Conservation (phyloP, 1,284 basidiomycete species). For the Cutaneotrichosporon cavernicola region DNA sequence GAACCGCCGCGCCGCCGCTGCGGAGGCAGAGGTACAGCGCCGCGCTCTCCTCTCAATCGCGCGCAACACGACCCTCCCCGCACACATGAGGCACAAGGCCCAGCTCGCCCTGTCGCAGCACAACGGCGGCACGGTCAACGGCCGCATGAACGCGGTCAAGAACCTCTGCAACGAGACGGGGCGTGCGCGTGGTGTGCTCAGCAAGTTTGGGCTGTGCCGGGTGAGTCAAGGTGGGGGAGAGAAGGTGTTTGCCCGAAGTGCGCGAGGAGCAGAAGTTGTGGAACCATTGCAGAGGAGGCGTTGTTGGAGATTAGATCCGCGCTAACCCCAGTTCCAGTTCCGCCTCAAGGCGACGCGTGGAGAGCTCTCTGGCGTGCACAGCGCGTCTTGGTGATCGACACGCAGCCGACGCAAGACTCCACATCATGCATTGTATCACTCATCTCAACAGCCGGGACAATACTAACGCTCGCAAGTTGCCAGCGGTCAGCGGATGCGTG, state of each 20-base stretch:
- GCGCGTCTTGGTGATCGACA: constrained; percentile 74
- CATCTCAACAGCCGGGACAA: not conserved
- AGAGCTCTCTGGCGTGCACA: constrained; percentile 79
- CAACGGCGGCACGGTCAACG: constrained; percentile 63
- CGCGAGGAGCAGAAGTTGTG: no score
- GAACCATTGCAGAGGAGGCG: no score
- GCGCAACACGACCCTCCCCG: constrained; percentile 76
- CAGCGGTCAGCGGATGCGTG: no score
- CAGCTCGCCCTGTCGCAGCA: constrained; percentile 90
- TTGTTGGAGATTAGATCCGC: not conserved
- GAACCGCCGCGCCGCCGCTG: constrained; percentile 49
- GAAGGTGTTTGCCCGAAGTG: not conserved
- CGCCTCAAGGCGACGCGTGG: constrained; percentile 73
- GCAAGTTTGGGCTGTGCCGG: constrained; percentile 9
- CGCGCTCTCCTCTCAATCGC: constrained; percentile 87
- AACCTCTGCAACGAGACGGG: constrained; percentile 84
- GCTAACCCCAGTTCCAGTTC: constrained; percentile 72
- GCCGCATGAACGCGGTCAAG: constrained; percentile 75
- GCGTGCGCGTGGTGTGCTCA: constrained; percentile 63
- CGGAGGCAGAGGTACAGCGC: constrained; percentile 72
- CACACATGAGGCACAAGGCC: constrained; percentile 89
- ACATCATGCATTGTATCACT: constrained; percentile 10
- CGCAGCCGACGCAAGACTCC: not conserved
- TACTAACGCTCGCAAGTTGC: no score
- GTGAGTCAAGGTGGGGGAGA: constrained; percentile 5